Evolutionary conservation across 2,329 filamentous ascomycete genomes (phyloP).

Genomic region (Sclerotinia minor): DNA sequence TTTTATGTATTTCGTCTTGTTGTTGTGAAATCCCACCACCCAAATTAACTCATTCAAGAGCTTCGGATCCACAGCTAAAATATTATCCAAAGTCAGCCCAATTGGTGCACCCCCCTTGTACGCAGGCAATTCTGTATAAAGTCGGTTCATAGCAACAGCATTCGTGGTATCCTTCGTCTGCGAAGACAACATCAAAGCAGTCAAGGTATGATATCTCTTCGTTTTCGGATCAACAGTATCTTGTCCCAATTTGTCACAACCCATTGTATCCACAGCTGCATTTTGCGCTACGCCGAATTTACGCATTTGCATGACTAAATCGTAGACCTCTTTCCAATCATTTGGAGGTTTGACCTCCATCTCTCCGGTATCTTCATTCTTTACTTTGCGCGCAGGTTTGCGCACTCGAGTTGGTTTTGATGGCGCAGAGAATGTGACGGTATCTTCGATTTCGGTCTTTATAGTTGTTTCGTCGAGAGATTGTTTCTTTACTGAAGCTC

Average conservation of each 20-base stretch:
- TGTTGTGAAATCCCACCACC: slow-evolving; percentile 73
- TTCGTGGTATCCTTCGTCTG: slow-evolving; percentile 76
- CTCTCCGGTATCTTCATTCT: slow-evolving; percentile 46
- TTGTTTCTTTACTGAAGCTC: slow-evolving; percentile 49
- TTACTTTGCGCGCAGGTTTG: slow-evolving; percentile 51
- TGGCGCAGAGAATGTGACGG: slow-evolving; percentile 34
- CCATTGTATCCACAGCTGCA: slow-evolving; percentile 94
- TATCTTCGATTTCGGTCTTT: slow-evolving; percentile 47
- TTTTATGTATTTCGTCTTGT: slow-evolving; percentile 73
- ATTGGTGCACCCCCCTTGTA: slow-evolving; percentile 36
- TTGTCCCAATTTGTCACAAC: slow-evolving; percentile 22
- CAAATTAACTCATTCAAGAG: slow-evolving; percentile 64
- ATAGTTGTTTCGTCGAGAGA: slow-evolving; percentile 42
- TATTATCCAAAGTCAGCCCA: slow-evolving; percentile 62
- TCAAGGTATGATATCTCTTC: slow-evolving; percentile 65
- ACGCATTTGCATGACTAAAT: slow-evolving; percentile 75
- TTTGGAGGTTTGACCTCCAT: slow-evolving; percentile 59
- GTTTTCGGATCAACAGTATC: slow-evolving; percentile 22
- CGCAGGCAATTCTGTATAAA: slow-evolving; percentile 60
- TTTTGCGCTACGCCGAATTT: slow-evolving; percentile 56
- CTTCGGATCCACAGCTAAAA: slow-evolving; percentile 59
- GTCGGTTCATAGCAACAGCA: slow-evolving; percentile 63
- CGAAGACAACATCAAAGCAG: slow-evolving; percentile 69
- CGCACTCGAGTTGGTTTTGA: slow-evolving; percentile 43
- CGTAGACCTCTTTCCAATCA: slow-evolving; percentile 84